Conservation (phyloP, 2,329 filamentous ascomycete species). For the Immersiporthe knoxdaviesiana region DNA sequence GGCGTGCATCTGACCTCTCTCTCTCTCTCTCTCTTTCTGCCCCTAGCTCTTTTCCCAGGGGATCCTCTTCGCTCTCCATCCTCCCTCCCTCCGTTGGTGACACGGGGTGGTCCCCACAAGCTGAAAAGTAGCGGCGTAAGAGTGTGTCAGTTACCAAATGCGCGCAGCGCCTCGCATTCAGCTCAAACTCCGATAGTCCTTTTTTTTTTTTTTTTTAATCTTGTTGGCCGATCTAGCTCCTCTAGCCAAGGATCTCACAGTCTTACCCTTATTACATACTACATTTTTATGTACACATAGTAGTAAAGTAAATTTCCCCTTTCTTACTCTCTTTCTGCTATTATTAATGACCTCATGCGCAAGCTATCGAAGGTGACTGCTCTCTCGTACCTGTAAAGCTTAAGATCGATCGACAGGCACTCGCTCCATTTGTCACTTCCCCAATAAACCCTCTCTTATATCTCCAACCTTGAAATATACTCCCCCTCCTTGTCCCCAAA, state of each 20-base stretch:
- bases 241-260: not conserved
- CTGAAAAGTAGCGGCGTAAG: not conserved
- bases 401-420: not conserved
- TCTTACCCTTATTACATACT: not conserved
- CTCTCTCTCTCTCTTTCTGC: not conserved
- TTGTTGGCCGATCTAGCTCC: not conserved
- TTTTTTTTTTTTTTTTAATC: not conserved
- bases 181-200: conserved; percentile 1
- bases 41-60: no score
- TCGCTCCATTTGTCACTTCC: not conserved
- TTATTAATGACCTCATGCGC: not conserved
- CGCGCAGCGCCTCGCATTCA: not conserved
- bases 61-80: not conserved
- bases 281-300: not conserved
- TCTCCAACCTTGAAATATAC: not conserved
- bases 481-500: not conserved
- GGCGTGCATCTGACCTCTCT: not conserved
- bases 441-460: not conserved
- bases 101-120: not conserved
- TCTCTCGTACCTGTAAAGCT: not conserved
- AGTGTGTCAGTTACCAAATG: not conserved
- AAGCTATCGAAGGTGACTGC: not conserved
- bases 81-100: not conserved
- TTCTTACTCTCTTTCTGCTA: not conserved
- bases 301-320: no score